Evolutionary conservation across 306 rosid genomes (phyloP).

Genomic region (Fragaria ananassa): DNA sequence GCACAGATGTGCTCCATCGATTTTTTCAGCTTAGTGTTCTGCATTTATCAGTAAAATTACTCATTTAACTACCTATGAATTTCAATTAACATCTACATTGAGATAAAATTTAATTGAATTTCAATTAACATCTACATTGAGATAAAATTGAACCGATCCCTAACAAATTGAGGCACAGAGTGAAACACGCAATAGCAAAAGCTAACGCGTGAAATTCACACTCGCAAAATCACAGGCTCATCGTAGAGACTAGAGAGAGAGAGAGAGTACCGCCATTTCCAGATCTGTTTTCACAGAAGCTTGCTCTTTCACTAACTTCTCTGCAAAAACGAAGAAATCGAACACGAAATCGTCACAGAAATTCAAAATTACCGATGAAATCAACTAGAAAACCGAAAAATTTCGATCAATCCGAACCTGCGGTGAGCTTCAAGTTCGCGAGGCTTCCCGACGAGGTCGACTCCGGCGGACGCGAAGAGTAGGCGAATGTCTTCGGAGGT

Average conservation of each 20-base stretch:
- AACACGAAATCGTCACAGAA: constrained; percentile 19
- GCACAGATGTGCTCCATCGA: constrained; percentile 58
- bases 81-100: constrained; percentile 7
- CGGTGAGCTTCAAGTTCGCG: constrained; percentile 76
- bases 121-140: constrained; percentile 6
- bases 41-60: constrained; percentile 17
- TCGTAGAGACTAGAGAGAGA: constrained; percentile 10
- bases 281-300: constrained; percentile 84
- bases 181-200: not conserved
- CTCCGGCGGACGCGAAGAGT: constrained; percentile 50
- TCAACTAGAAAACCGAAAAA: constrained; percentile 7
- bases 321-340: constrained; percentile 37
- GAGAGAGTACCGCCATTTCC: constrained; percentile 70
- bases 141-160: not conserved
- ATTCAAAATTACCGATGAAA: constrained; percentile 24
- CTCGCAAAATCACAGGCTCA: not conserved
- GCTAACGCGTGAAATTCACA: not conserved
- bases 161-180: not conserved
- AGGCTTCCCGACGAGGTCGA: constrained; percentile 64
- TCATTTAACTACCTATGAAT: not conserved
- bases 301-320: constrained; percentile 84
- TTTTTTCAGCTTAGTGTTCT: constrained; percentile 79
- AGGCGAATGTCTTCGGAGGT: constrained; percentile 46
- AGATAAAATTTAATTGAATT: too few relatives aligned
- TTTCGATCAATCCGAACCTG: constrained; percentile 49